Base-by-base conservation (phyloP, 306 rosid species). In the Cucurbita argyrosperma region DNA sequence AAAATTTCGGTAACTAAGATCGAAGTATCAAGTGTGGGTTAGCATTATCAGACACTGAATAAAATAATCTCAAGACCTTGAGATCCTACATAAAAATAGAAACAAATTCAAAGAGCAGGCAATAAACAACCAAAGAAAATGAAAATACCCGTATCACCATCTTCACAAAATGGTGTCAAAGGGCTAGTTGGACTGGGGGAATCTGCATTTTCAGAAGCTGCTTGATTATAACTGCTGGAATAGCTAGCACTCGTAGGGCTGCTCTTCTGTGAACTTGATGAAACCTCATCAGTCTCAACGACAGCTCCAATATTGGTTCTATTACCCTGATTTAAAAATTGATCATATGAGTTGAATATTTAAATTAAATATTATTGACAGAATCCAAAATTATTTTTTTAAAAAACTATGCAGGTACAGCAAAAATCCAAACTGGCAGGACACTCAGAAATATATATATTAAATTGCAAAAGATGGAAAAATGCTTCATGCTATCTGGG, bases 71-170 rank as follows among this genome's bases (percentile, higher is more conserved):
- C 47, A 55, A 21, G 45, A n/a, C 76, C 76, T 3, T 53, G 49
- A 72, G 76, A 42, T 53, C 30, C 30, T 50, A 10, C 56, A 23
- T 69, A 49, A 49, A 69, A 65, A 42, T 43, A 42, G 72, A 68
- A 68, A 68, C 4, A 46, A 46, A 39, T 50, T 49, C 57, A 60
- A 14, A 39, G 30, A 57, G 60, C 69, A 60, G 42, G 75, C 37
- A 70, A 73, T 71, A 60, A 13, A 62, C 50, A 76, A 84, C 77
- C 75, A 18, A 82, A 65, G 71, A 66, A 67, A 66, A 78, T 66
- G 11, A 82, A 76, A 18, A 58, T 85, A 92, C 97, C 97, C 16
- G 90, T 85, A 84, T 92, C 97, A 76, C 87, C 91, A 85, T 92
- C 97, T 88, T 92, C 97, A 61, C 84, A 88, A 35, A 83, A 81